phyloP scores from a whole-genome alignment of 768 basidiomycete genomes.

The Macrolepiota fuliginosa region DNA sequence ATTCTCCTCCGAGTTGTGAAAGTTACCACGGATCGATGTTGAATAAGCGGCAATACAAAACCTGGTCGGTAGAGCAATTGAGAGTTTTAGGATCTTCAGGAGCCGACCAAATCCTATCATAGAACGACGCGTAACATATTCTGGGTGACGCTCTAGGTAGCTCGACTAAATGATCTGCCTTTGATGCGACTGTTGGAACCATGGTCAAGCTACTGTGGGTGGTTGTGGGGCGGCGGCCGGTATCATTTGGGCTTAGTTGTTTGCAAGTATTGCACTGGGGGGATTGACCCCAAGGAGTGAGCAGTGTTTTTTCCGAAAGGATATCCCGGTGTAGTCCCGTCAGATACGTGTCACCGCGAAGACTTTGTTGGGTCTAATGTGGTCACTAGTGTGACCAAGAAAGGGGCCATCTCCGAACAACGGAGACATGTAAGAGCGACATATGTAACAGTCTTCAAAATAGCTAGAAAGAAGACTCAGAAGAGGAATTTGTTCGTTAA shows the following conservation, averaged over 20 bases:
- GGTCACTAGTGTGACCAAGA: too few species aligned
- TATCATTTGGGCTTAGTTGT: background rate
- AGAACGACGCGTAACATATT: background rate
- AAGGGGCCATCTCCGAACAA: too few species aligned
- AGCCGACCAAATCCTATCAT: background rate
- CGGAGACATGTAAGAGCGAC: too few species aligned
- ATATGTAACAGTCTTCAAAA: background rate
- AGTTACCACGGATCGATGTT: background rate
- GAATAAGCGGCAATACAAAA: background rate
- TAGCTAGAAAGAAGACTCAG: background rate
- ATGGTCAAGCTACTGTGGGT: background rate
- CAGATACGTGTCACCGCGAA: too few species aligned
- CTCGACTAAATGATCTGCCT: background rate
- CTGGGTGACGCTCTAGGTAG: background rate
- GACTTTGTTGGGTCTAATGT: too few species aligned
- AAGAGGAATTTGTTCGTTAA: background rate
- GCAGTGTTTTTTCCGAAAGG: too few species aligned
- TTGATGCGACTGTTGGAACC: background rate
- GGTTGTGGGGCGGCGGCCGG: background rate
- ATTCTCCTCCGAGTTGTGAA: background rate
- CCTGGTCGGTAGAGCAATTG: background rate
- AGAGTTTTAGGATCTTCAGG: background rate
- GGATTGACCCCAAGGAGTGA: too few species aligned
- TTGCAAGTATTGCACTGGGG: too few species aligned
- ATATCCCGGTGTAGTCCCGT: too few species aligned